A percentile compares a stretch with the other conserved stretches of the same genome.
These are phyloP conservation scores for Earliella scabrosa DNA, from an alignment of 1,284 basidiomycete species.

Conservation along the genomic window DNA sequence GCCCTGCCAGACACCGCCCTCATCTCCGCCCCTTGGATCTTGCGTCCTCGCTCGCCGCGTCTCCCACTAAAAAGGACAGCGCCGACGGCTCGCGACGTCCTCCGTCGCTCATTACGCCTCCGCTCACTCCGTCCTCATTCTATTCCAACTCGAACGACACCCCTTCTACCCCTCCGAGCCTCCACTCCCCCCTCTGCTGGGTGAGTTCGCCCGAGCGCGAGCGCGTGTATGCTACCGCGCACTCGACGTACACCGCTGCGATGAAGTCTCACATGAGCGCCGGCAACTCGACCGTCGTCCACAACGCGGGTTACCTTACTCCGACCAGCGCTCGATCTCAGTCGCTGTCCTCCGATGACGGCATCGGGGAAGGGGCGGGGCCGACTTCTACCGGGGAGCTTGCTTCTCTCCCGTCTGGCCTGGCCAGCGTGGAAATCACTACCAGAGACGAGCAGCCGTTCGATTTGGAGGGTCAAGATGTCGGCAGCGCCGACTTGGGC, in stretches of 20 bases:
- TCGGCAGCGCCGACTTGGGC: conserved; percentile 3
- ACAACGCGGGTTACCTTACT: conserved; percentile 25
- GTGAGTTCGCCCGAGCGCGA: conserved; percentile 17
- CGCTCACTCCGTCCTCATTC: conserved; percentile 37
- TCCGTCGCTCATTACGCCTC: conserved; percentile 30
- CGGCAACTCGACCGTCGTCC: conserved; percentile 9
- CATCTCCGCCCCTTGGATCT: conserved; percentile 36
- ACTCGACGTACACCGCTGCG: conserved; percentile 10
- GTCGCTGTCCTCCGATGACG: conserved; percentile 25
- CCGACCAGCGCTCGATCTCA: conserved; percentile 28
- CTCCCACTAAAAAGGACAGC: conserved; percentile 20
- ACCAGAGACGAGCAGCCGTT: conserved; percentile 27
- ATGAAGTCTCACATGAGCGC: conserved; percentile 16
- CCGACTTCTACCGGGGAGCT: conserved; percentile 8
- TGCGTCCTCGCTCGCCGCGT: conserved; percentile 26
- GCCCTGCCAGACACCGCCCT: conserved; percentile 30
- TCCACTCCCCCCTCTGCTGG: conserved; percentile 25
- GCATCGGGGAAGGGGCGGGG: conserved; percentile 7
- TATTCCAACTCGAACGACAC: conserved; percentile 27
- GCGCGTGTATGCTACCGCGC: conserved; percentile 7
- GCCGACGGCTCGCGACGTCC: conserved; percentile 21
- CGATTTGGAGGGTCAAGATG: conserved; percentile 6
- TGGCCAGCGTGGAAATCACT: conserved; percentile 24
- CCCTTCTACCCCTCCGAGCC: conserved; percentile 30
- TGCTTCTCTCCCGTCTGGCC: conserved; percentile 15